Percentiles rank a stretch among this genome's conserved stretches.
phyloP scores from a whole-genome alignment of 208 protist species.

The Crithidia sp. region DNA sequence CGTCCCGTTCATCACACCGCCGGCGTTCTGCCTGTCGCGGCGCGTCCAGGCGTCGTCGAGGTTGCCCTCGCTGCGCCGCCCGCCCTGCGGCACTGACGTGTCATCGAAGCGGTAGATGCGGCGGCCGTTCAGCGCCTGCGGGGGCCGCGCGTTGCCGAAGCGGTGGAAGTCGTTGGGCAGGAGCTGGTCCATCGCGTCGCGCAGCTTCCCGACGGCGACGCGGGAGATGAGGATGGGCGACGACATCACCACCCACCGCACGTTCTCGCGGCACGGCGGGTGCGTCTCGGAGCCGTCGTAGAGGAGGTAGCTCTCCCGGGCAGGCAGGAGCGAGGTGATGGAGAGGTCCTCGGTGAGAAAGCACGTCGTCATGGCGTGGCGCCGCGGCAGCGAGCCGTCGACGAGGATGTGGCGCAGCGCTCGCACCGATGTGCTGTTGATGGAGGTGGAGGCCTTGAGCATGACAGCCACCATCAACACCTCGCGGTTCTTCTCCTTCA shows the following conservation, averaged over 20 bases:
- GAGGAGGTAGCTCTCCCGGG: constrained; percentile 61
- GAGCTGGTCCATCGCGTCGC: constrained; percentile 43
- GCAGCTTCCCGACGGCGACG: constrained; percentile 52
- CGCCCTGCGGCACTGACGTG: constrained; percentile 4
- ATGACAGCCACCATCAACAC: constrained; percentile 62
- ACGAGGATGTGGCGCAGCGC: constrained; percentile 72
- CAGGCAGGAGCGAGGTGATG: constrained; percentile 52
- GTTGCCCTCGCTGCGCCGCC: constrained; percentile 7
- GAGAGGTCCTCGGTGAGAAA: constrained; percentile 58
- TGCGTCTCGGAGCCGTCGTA: constrained; percentile 84
- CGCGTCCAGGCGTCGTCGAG: constrained; percentile 29
- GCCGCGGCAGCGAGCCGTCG: constrained; percentile 57
- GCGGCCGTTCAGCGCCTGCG: constrained; percentile 68
- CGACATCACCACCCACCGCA: constrained; percentile 83
- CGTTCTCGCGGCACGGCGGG: constrained; percentile 76
- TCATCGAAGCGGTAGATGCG: constrained; percentile 74
- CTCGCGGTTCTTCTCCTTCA: constrained; percentile 26
- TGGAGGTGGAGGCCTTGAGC: constrained; percentile 56
- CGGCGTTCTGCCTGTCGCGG: neutral
- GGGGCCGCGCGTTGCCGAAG: constrained; percentile 59
- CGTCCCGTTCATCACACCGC: neutral
- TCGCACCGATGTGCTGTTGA: constrained; percentile 61
- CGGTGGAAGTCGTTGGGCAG: constrained; percentile 59
- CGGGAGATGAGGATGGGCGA: constrained; percentile 69
- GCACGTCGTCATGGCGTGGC: constrained; percentile 66